Conservation (phyloP, 2,329 filamentous ascomycete genomes). For the Trichoderma brevicompactum region DNA sequence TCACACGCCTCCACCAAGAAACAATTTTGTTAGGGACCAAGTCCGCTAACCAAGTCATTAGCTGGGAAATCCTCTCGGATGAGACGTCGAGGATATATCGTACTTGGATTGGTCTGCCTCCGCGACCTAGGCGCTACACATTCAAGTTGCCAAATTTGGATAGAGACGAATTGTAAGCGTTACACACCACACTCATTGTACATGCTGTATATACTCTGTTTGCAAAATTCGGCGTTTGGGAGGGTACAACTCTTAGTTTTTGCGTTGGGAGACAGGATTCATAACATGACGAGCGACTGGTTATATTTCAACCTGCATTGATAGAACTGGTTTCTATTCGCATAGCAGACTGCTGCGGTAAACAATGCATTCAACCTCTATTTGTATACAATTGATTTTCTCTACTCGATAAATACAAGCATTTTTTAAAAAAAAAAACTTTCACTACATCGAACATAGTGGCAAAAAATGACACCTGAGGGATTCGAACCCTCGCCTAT, state of each 20-base stretch:
- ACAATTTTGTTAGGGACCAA: not conserved
- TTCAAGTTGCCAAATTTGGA: conserved; percentile 49
- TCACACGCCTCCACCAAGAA: not conserved
- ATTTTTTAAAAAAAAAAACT: not conserved
- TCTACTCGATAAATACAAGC: not conserved
- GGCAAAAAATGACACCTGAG: conserved; percentile 37
- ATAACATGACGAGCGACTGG: conserved; percentile 13
- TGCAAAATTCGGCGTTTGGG: conserved; percentile 19
- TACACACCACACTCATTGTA: conserved; percentile 2
- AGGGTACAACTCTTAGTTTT: not conserved
- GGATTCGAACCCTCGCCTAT: conserved; percentile 42
- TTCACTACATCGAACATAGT: not conserved
- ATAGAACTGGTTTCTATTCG: not conserved
- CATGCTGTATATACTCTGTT: conserved; percentile 25
- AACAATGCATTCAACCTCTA: not conserved
- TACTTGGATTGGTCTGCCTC: conserved; percentile 58
- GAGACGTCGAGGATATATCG: conserved; percentile 55
- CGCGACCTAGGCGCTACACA: conserved; percentile 53
- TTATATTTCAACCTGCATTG: not conserved
- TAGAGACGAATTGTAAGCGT: conserved; percentile 54
- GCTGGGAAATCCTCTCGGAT: conserved; percentile 49
- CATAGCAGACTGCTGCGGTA: not conserved
- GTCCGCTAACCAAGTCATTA: conserved; percentile 33
- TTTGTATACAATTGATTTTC: not conserved
- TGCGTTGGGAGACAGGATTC: not conserved